Percentiles rank a stretch among this genome's conserved stretches.
Conservation (phyloP, 441 rosid species). For the Populus trichocarpa region DNA sequence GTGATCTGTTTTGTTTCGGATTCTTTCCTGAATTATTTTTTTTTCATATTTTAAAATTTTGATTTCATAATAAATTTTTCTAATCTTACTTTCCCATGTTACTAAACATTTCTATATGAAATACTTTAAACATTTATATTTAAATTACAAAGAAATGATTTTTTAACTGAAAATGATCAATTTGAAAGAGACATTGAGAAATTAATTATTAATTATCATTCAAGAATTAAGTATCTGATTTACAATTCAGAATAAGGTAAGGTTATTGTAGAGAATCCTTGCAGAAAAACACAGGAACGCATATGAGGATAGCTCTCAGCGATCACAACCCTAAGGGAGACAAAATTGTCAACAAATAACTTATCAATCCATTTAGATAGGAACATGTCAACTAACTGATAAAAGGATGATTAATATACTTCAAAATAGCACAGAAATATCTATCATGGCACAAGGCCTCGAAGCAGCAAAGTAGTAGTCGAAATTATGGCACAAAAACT, state of each 20-base stretch:
- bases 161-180: no score
- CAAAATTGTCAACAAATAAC: neutral
- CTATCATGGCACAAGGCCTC: neutral
- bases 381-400: constrained; percentile 6
- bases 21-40: no score
- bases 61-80: neutral
- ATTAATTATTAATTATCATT: no score
- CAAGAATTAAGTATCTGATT: no score
- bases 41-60: no score
- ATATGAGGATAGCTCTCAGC: neutral
- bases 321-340: neutral
- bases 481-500: neutral
- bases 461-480: neutral
- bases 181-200: no score
- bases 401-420: neutral
- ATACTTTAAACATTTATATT: no score
- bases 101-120: no score
- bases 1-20: neutral
- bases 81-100: no score
- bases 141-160: no score
- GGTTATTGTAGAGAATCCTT: no score
- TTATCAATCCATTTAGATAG: neutral
- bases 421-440: neutral
- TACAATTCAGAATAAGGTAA: no score
- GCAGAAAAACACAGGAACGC: neutral